phyloP scores from a whole-genome alignment of 164 flowering plant genomes.

The Buxus sempervirens region DNA sequence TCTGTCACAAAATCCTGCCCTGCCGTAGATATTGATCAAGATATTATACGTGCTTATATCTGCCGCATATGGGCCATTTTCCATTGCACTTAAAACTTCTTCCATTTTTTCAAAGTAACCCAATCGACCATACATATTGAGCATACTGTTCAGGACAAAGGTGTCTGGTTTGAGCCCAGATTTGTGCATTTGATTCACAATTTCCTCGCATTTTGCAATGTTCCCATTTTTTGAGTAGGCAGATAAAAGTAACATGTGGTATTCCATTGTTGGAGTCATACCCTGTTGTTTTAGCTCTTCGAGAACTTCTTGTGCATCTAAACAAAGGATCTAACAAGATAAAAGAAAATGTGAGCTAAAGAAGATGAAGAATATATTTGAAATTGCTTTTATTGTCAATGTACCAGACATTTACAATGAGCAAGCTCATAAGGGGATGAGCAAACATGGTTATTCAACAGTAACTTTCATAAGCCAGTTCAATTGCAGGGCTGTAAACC shows the following conservation, averaged over 20 bases:
- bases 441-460: too few relatives aligned
- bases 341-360: not conserved
- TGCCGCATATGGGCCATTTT: constrained; percentile 40
- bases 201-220: constrained; percentile 66
- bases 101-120: constrained; percentile 87
- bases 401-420: too few relatives aligned
- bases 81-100: constrained; percentile 54
- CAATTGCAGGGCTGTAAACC: too few relatives aligned
- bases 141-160: constrained; percentile 72
- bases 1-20: constrained; percentile 66
- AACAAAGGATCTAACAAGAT: not conserved
- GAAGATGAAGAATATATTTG: not conserved
- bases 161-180: constrained; percentile 77
- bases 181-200: constrained; percentile 61
- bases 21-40: constrained; percentile 69
- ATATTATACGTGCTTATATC: constrained; percentile 89
- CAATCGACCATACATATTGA: constrained; percentile 65
- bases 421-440: too few relatives aligned
- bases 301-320: constrained; percentile 69
- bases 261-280: constrained; percentile 81
- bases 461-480: too few relatives aligned
- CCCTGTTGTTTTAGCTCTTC: constrained; percentile 68
- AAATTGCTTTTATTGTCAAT: too few relatives aligned
- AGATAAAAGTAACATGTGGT: constrained; percentile 76
- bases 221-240: constrained; percentile 66